These are phyloP conservation scores for Alternaria infectoria DNA, from an alignment of 2,329 filamentous ascomycete species.

Conservation along the genomic window DNA sequence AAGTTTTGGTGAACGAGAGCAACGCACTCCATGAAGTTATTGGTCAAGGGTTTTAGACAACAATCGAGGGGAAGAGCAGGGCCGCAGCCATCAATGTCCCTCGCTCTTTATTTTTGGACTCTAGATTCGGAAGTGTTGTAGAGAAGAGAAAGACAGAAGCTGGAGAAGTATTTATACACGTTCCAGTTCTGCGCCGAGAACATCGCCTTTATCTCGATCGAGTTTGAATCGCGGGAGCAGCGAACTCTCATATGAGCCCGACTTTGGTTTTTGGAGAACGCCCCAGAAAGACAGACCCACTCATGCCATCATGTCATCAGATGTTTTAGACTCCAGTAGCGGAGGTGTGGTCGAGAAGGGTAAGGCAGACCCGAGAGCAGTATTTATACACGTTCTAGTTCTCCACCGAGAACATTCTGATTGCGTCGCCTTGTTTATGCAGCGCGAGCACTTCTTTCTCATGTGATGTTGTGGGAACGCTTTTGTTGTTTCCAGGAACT, in stretches of 20 bases:
- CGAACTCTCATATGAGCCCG: no score
- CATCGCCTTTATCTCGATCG: no score
- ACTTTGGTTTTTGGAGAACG: no score
- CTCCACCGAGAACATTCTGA: fast-evolving
- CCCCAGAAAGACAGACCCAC: background rate
- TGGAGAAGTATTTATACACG: background rate
- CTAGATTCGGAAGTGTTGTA: background rate
- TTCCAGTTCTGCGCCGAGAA: no score
- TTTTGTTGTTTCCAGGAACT: background rate
- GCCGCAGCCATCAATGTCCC: background rate
- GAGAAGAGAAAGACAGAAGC: background rate
- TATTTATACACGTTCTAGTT: background rate
- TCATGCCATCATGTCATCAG: background rate
- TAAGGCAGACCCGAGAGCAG: no score
- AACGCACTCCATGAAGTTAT: background rate
- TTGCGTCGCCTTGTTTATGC: background rate
- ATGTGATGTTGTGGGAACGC: background rate
- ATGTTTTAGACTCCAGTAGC: no score
- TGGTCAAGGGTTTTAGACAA: background rate
- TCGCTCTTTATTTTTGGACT: background rate
- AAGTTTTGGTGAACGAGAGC: no score
- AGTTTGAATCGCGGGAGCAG: no score
- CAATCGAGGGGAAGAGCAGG: background rate
- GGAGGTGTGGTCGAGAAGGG: background rate
- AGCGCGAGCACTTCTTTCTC: background rate